phyloP scores from a whole-genome alignment of 768 basidiomycete genomes.

The Boletus barrowsii region DNA sequence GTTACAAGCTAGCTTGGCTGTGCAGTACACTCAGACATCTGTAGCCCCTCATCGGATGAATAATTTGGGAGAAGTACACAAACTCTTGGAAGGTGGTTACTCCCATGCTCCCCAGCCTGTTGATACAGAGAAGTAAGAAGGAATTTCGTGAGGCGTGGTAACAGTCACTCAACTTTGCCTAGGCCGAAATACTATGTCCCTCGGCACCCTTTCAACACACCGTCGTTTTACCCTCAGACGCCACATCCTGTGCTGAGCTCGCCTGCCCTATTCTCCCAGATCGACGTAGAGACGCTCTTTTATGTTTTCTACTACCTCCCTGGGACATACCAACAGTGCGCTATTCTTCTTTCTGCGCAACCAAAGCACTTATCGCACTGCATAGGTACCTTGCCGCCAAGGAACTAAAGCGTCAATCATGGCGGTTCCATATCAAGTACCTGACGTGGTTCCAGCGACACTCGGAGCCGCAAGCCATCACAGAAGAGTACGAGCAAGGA shows the following conservation, averaged over 20 bases:
- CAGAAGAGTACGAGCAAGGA: constrained; percentile 99
- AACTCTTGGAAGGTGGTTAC: constrained; percentile 91
- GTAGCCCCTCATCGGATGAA: constrained; percentile 77
- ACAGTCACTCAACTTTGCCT: constrained; percentile 10
- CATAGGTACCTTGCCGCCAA: constrained; percentile 89
- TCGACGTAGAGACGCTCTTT: constrained; percentile 96
- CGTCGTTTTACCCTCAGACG: constrained; percentile 90
- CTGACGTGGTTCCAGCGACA: constrained; percentile 99
- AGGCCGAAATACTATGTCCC: constrained; percentile 98
- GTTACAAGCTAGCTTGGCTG: constrained; percentile 12
- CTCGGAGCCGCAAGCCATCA: constrained; percentile 96
- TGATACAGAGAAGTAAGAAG: constrained; percentile 91
- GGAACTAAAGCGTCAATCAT: constrained; percentile 95
- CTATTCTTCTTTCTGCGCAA: not conserved
- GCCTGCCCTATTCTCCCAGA: constrained; percentile 79
- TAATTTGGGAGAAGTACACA: constrained; percentile 87
- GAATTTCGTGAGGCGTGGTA: constrained; percentile 7
- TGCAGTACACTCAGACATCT: constrained; percentile 1
- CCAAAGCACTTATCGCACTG: not conserved
- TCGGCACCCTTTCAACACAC: constrained; percentile 86
- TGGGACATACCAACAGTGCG: constrained; percentile 94
- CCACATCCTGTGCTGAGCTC: constrained; percentile 80
- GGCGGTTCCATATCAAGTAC: constrained; percentile 99
- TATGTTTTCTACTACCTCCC: constrained; percentile 98
- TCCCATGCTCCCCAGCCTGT: constrained; percentile 85